Conservation (phyloP, 805 yeast species). For the Candida dendrica region DNA sequence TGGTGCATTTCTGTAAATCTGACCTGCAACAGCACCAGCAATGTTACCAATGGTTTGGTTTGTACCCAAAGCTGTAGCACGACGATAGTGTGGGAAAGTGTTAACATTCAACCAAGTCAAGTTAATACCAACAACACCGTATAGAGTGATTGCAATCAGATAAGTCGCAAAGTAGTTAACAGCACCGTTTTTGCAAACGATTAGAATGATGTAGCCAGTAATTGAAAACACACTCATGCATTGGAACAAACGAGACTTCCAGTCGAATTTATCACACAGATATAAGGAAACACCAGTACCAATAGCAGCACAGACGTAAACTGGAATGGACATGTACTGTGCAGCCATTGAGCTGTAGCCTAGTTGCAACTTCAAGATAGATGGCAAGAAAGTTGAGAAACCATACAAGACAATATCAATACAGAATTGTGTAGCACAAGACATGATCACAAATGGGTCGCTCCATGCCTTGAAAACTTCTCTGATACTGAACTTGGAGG, state of each 20-base stretch:
- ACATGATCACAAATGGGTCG: conserved; percentile 27
- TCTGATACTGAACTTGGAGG: conserved; percentile 21
- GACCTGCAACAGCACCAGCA: conserved; percentile 38
- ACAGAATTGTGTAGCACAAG: conserved; percentile 31
- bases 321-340: conserved; percentile 35
- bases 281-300: conserved; percentile 19
- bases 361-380: conserved; percentile 24
- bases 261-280: conserved; percentile 22
- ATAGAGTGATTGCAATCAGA: conserved; percentile 28
- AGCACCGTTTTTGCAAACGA: conserved; percentile 22
- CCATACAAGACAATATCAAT: conserved; percentile 32
- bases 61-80: conserved; percentile 34
- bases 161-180: conserved; percentile 31
- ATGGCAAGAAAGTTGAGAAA: conserved; percentile 33
- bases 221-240: conserved; percentile 20
- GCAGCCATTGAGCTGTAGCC: conserved; percentile 22
- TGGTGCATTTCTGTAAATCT: conserved; percentile 33
- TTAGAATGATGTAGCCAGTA: conserved; percentile 27
- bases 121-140: conserved; percentile 31
- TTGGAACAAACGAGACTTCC: conserved; percentile 28
- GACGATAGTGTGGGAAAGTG: conserved; percentile 33
- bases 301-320: conserved; percentile 27
- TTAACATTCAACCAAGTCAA: conserved; percentile 36
- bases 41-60: conserved; percentile 39
- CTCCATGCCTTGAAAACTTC: conserved; percentile 25